phyloP scores from a whole-genome alignment of 2,329 filamentous ascomycete species.

The Trichoderma cornu-damae region DNA sequence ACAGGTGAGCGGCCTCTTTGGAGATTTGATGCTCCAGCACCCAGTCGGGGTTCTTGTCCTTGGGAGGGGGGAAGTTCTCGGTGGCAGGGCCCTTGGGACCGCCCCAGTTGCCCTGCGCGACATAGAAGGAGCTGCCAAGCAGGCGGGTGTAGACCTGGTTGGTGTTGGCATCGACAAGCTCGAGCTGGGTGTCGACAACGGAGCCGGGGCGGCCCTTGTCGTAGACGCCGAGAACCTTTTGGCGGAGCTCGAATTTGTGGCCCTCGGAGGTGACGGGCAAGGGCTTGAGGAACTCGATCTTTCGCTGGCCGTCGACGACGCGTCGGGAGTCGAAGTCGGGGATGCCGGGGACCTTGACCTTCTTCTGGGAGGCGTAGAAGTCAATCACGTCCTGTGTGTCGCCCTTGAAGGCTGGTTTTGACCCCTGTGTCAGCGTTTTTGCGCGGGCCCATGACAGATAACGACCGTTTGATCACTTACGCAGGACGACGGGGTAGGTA shows the following conservation, averaged over 20 bases:
- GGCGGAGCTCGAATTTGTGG: conserved; percentile 67
- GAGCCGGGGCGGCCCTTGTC: conserved; percentile 83
- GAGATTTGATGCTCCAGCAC: conserved; percentile 66
- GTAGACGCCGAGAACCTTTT: conserved; percentile 77
- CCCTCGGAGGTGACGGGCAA: conserved; percentile 68
- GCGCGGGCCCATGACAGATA: neutral
- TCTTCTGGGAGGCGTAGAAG: conserved; percentile 69
- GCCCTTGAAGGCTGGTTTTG: conserved; percentile 65
- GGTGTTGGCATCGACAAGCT: conserved; percentile 64
- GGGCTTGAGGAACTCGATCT: conserved; percentile 69
- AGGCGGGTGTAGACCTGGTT: conserved; percentile 68
- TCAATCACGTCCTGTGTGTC: conserved; percentile 71
- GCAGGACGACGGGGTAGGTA: conserved; percentile 77
- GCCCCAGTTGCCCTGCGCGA: conserved; percentile 76
- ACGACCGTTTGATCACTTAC: conserved; percentile 40
- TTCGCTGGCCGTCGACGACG: conserved; percentile 79
- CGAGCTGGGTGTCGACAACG: conserved; percentile 73
- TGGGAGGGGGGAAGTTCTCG: conserved; percentile 70
- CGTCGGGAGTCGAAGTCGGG: conserved; percentile 70
- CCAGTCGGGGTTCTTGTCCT: conserved; percentile 67
- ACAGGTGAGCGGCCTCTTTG: conserved; percentile 67
- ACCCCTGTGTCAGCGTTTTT: neutral
- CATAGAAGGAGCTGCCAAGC: conserved; percentile 69
- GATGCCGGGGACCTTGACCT: conserved; percentile 65
- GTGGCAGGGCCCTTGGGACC: conserved; percentile 84